Evolutionary conservation across 1,284 basidiomycete species (phyloP).

Genomic region (Volvariella surrecta): DNA sequence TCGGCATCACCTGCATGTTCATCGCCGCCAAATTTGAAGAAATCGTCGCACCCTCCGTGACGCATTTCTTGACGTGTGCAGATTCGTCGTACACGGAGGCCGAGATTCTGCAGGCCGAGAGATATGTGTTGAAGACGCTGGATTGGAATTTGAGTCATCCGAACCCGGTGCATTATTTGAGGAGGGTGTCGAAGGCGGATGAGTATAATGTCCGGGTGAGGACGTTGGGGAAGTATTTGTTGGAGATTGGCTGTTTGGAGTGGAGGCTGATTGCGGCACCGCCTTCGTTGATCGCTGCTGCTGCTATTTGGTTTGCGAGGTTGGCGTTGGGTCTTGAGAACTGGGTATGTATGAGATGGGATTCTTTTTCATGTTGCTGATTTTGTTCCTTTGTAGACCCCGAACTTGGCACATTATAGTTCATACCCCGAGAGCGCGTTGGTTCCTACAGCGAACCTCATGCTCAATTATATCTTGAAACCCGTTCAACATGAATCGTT

Average conservation of each 20-base stretch:
- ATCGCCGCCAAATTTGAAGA: conserved; percentile 96
- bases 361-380: conserved; percentile 8
- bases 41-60: conserved; percentile 84
- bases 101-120: conserved; percentile 91
- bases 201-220: conserved; percentile 82
- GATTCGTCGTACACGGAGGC: conserved; percentile 82
- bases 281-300: conserved; percentile 77
- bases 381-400: conserved; percentile 41
- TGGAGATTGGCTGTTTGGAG: conserved; percentile 81
- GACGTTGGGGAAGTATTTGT: conserved; percentile 82
- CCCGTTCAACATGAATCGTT: conserved; percentile 71
- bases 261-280: conserved; percentile 69
- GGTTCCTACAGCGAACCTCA: conserved; percentile 83
- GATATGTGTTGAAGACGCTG: conserved; percentile 87
- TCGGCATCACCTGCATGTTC: conserved; percentile 92
- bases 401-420: conserved; percentile 89
- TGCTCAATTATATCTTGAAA: conserved; percentile 88
- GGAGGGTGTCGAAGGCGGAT: conserved; percentile 92
- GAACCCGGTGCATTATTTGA: conserved; percentile 89
- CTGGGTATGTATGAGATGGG: conserved; percentile 59
- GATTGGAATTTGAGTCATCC: conserved; percentile 92
- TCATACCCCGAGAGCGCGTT: conserved; percentile 82
- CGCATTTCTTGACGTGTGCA: conserved; percentile 83
- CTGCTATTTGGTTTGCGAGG: conserved; percentile 84
- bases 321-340: conserved; percentile 75